phyloP scores from a whole-genome alignment of 495 filamentous ascomycete genomes.

The Hyaloscypha variabilis region DNA sequence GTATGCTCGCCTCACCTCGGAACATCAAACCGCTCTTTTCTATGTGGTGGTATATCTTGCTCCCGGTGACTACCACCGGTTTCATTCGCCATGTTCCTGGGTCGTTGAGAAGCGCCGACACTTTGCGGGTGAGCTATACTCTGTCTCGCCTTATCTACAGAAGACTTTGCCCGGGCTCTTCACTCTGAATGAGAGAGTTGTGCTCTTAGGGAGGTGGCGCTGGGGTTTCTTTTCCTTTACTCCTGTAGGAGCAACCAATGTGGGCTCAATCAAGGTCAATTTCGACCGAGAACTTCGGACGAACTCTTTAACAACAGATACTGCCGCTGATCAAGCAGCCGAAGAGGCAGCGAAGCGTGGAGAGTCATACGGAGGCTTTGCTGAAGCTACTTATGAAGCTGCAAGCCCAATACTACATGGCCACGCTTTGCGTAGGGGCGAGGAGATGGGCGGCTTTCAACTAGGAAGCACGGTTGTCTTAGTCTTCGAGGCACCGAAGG shows the following conservation, averaged over 20 bases:
- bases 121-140: conserved; percentile 95
- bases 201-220: conserved; percentile 90
- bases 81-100: conserved; percentile 94
- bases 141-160: conserved; percentile 92
- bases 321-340: conserved; percentile 79
- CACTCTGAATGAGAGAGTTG: conserved; percentile 94
- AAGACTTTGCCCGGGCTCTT: conserved; percentile 90
- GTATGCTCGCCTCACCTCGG: conserved; percentile 66
- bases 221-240: conserved; percentile 97
- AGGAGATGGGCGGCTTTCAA: conserved; percentile 98
- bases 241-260: conserved; percentile 97
- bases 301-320: conserved; percentile 88
- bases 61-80: conserved; percentile 97
- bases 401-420: conserved; percentile 80
- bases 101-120: conserved; percentile 89
- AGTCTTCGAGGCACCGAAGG: conserved; percentile 91
- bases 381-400: conserved; percentile 84
- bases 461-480: conserved; percentile 94
- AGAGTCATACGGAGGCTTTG: conserved; percentile 82
- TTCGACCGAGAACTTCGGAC: conserved; percentile 95
- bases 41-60: conserved; percentile 98
- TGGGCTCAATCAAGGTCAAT: conserved; percentile 95
- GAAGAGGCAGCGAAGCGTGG: conserved; percentile 74
- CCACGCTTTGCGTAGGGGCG: conserved; percentile 80
- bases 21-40: conserved; percentile 71